phyloP scores from a whole-genome alignment of 495 filamentous ascomycete species.

The Penicillium waksmanii region DNA sequence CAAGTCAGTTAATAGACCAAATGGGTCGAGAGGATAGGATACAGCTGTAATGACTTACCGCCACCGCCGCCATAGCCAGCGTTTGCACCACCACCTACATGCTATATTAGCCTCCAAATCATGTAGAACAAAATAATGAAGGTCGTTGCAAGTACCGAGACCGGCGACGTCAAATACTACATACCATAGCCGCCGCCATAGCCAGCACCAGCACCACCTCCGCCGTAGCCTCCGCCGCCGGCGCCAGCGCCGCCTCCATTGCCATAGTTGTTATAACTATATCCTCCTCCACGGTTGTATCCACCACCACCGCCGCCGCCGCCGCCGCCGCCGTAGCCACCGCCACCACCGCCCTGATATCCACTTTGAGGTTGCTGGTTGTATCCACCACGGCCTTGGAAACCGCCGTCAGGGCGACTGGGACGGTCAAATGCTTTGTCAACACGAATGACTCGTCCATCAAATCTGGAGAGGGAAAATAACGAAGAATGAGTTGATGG shows the following conservation, averaged over 20 bases:
- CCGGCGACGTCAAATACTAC: background rate
- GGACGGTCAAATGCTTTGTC: conserved; percentile 90
- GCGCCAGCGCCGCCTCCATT: conserved; percentile 33
- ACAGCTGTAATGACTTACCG: conserved; percentile 32
- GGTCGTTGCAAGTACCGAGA: conserved; percentile 5
- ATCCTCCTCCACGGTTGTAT: conserved; percentile 33
- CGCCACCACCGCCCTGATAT: conserved; percentile 41
- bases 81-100: conserved; percentile 33
- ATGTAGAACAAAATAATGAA: background rate
- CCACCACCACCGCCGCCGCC: conserved; percentile 37
- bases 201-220: conserved; percentile 17
- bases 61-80: conserved; percentile 40
- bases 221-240: conserved; percentile 4
- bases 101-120: background rate
- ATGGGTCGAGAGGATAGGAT: background rate
- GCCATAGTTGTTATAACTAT: conserved; percentile 25
- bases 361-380: conserved; percentile 37
- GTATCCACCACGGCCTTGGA: conserved; percentile 52
- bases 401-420: conserved; percentile 39
- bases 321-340: conserved; percentile 32
- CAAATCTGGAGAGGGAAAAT: conserved; percentile 65
- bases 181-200: conserved; percentile 28
- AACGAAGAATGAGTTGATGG: conserved; percentile 3
- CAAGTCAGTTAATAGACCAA: background rate
- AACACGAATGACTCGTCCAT: conserved; percentile 93